These are phyloP conservation scores for Backusella psychrophila DNA, from an alignment of 192 early-diverging fungal species.

Conservation along the genomic window DNA sequence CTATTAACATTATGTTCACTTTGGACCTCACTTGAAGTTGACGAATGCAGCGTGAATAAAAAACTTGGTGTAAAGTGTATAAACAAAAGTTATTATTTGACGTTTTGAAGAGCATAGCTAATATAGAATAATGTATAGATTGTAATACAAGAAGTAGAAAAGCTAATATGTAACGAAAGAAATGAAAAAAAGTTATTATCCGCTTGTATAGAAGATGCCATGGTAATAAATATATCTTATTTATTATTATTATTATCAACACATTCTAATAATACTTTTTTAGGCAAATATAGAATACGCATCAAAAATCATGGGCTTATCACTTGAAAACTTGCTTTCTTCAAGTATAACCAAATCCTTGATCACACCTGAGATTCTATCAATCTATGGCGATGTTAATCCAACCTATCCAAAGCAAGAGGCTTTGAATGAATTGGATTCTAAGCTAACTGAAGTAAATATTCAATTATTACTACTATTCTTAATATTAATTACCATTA, in stretches of 20 bases:
- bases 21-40: conserved; percentile 12
- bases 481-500: background rate
- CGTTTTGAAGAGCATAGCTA: background rate
- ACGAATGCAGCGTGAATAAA: conserved; percentile 1
- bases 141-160: conserved; percentile 44
- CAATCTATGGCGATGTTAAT: conserved; percentile 9
- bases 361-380: background rate
- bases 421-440: conserved; percentile 13
- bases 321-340: conserved; percentile 29
- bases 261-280: conserved; percentile 5
- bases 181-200: conserved; percentile 36
- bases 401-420: conserved; percentile 22
- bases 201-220: conserved; percentile 50
- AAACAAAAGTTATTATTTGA: background rate
- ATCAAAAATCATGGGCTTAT: conserved; percentile 28
- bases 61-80: conserved; percentile 13
- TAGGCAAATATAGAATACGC: conserved; percentile 30
- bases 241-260: background rate
- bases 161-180: conserved; percentile 31
- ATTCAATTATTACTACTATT: background rate
- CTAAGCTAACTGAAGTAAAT: conserved; percentile 15
- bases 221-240: conserved; percentile 30
- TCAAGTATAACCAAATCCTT: conserved; percentile 2
- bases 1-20: conserved; percentile 5
- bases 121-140: conserved; percentile 25